phyloP scores from a whole-genome alignment of 73 alveolate species.

The Halteria grandinella region DNA sequence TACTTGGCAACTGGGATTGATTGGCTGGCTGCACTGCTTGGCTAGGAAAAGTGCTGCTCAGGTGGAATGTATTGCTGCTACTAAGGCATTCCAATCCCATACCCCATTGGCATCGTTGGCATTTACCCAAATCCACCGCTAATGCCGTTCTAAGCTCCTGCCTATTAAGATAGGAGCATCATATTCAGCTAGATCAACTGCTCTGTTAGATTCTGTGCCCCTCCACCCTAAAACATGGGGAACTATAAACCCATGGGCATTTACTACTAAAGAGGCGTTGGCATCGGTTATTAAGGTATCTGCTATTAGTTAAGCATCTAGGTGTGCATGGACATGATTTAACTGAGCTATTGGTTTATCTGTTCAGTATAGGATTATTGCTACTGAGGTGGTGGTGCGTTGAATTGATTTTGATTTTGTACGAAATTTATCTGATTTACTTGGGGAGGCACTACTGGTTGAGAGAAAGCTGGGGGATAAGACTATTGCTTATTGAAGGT shows the following conservation, averaged over 20 bases:
- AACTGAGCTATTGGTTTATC: not conserved
- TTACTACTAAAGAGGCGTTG: not conserved
- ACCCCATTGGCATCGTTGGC: too few relatives aligned
- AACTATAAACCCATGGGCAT: not conserved
- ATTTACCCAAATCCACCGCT: too few relatives aligned
- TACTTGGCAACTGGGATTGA: too few relatives aligned
- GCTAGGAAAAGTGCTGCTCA: too few relatives aligned
- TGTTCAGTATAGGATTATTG: constrained; percentile 2
- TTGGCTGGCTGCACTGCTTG: too few relatives aligned
- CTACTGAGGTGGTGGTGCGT: not conserved
- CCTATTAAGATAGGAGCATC: too few relatives aligned
- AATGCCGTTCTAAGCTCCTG: too few relatives aligned
- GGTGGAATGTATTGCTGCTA: too few relatives aligned
- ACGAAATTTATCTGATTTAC: constrained; percentile 41
- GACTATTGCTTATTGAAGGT: too few relatives aligned
- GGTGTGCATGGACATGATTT: constrained; percentile 26
- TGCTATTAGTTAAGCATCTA: constrained; percentile 3
- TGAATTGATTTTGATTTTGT: not conserved
- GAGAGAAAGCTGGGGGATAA: too few relatives aligned
- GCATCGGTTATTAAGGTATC: not conserved
- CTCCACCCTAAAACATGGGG: not conserved
- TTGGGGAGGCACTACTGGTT: too few relatives aligned
- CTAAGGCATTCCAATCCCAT: too few relatives aligned
- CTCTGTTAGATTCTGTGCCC: not conserved
- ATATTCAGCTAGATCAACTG: not conserved